A percentile compares a stretch with the other conserved stretches of the same genome.
Conservation (phyloP, 2,329 filamentous ascomycete genomes). For the Bipolaris oryzae region DNA sequence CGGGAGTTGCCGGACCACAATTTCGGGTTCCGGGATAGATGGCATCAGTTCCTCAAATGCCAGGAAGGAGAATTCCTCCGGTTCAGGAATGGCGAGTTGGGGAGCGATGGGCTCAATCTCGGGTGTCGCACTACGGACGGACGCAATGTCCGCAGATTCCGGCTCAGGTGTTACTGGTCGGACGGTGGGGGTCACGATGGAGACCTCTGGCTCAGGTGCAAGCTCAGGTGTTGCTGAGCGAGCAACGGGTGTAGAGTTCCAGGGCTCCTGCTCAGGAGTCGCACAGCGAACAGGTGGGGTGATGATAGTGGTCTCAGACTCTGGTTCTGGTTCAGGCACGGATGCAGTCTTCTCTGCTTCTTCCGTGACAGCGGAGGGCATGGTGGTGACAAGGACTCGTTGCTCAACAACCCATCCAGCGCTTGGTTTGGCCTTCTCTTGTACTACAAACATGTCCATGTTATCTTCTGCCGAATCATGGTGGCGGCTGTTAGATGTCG, state of each 20-base stretch:
- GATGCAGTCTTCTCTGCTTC: not conserved
- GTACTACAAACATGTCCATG: constrained; percentile 3
- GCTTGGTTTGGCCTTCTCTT: constrained; percentile 14
- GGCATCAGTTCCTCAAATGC: not conserved
- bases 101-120: not conserved
- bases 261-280: constrained; percentile 14
- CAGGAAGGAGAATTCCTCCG: not conserved
- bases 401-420: constrained; percentile 14
- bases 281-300: constrained; percentile 12
- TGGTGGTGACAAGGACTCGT: constrained; percentile 12
- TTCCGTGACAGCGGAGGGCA: not conserved
- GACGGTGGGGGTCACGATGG: not conserved
- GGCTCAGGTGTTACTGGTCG: not conserved
- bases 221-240: not conserved
- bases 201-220: constrained; percentile 1
- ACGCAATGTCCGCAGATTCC: not conserved
- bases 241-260: constrained; percentile 7
- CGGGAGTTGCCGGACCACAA: not conserved
- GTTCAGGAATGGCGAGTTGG: not conserved
- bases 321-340: not conserved
- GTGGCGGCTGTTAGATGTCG: not conserved
- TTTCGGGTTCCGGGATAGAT: not conserved
- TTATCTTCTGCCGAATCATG: not conserved
- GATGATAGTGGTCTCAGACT: not conserved
- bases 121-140: not conserved